A percentile compares a stretch with the other conserved stretches of the same genome.
These are phyloP conservation scores for Starmerella asiatica DNA, from an alignment of 805 yeast species.

Conservation along the genomic window DNA sequence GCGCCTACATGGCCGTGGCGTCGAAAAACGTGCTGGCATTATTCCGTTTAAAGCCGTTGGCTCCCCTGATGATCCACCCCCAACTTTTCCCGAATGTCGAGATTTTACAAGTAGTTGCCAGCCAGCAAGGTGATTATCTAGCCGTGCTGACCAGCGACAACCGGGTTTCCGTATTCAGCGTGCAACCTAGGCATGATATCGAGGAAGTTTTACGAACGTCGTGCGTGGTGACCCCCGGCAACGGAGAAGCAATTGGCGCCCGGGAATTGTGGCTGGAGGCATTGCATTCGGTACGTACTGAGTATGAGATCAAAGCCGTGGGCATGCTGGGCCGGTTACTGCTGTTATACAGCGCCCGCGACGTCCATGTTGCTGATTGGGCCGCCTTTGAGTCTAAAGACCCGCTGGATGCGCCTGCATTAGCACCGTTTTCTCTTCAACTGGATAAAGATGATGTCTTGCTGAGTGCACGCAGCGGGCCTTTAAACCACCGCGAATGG, in stretches of 20 bases:
- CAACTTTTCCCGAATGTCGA: conserved; percentile 12
- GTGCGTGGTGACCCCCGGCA: conserved; percentile 24
- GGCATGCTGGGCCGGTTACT: conserved; percentile 10
- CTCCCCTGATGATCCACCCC: conserved; percentile 19
- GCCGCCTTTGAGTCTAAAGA: conserved; percentile 23
- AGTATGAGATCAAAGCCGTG: conserved; percentile 5
- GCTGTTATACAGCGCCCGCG: conserved; percentile 5
- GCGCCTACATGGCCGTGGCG: conserved; percentile 17
- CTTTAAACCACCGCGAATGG: conserved; percentile 1
- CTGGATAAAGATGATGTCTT: background rate
- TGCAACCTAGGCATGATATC: conserved; percentile 14
- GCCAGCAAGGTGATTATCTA: conserved; percentile 10
- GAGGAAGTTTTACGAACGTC: conserved; percentile 17
- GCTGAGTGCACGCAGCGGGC: background rate
- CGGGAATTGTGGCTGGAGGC: conserved; percentile 24
- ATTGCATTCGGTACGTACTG: conserved; percentile 14
- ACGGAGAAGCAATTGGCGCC: conserved; percentile 31
- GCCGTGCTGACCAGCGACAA: conserved; percentile 15
- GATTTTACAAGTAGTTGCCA: conserved; percentile 7
- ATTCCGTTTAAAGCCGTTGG: conserved; percentile 20
- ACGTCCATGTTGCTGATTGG: conserved; percentile 12
- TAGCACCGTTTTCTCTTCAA: background rate
- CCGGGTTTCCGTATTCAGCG: conserved; percentile 12
- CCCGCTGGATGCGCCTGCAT: conserved; percentile 19
- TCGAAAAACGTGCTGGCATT: conserved; percentile 15